phyloP scores from a whole-genome alignment of 129 eudicot genomes.

The Tagetes erecta region DNA sequence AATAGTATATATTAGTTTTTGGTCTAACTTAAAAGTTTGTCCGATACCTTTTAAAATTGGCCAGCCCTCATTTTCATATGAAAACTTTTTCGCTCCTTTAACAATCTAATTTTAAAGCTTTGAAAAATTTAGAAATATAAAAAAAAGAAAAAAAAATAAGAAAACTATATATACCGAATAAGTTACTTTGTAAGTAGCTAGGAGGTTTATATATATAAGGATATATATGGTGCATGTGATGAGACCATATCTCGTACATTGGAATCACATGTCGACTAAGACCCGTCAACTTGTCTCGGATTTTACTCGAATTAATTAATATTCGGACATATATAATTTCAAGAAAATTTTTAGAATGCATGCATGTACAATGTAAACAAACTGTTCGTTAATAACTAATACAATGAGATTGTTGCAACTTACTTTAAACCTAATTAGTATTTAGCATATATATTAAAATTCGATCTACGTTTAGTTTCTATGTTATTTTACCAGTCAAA shows the following conservation, averaged over 20 bases:
- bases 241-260: background rate
- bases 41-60: too few species aligned
- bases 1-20: too few species aligned
- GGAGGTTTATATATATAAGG: too few species aligned
- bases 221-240: background rate
- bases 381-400: too few species aligned
- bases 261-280: background rate
- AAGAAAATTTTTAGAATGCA: background rate
- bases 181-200: background rate
- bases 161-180: background rate
- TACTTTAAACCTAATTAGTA: too few species aligned
- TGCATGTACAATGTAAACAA: background rate
- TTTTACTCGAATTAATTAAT: background rate
- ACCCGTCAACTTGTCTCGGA: slow-evolving; percentile 11
- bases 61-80: too few species aligned
- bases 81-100: too few species aligned
- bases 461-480: background rate
- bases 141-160: background rate
- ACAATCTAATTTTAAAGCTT: too few species aligned
- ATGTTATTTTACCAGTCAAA: background rate
- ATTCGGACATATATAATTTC: background rate
- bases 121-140: too few species aligned
- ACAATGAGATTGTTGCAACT: too few species aligned
- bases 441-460: too few species aligned
- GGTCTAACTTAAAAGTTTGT: too few species aligned